These are phyloP conservation scores for Eucalyptus tenuipes DNA, from an alignment of 345 rosid species.

Conservation along the genomic window DNA sequence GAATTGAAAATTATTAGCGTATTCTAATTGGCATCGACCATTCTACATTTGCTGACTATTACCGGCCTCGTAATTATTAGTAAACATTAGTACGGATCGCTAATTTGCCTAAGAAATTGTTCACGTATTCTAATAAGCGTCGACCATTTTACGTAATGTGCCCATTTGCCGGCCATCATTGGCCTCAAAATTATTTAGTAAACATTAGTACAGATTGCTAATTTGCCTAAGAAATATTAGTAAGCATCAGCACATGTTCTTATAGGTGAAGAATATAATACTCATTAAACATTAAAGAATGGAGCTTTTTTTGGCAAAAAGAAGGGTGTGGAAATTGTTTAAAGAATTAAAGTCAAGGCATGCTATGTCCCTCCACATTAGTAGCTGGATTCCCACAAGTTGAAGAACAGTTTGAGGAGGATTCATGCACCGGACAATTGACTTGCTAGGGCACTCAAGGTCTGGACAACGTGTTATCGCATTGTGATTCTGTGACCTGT, in stretches of 20 bases:
- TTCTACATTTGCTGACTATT: too few relatives aligned
- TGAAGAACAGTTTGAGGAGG: background rate
- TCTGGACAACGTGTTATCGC: background rate
- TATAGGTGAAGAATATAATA: background rate
- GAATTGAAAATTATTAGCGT: rapidly evolving
- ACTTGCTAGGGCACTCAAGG: background rate
- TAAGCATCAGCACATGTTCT: background rate
- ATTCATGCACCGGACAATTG: background rate
- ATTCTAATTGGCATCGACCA: too few relatives aligned
- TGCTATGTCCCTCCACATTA: background rate
- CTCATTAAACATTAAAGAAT: background rate
- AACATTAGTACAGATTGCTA: rapidly evolving
- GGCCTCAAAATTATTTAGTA: background rate
- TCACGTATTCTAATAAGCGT: too few relatives aligned
- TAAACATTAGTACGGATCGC: too few relatives aligned
- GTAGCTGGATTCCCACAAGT: background rate
- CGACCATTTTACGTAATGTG: too few relatives aligned
- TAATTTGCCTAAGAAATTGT: too few relatives aligned
- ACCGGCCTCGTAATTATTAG: too few relatives aligned
- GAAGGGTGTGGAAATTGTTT: background rate
- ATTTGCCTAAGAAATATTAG: background rate
- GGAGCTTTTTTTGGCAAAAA: background rate
- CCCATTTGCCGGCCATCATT: background rate
- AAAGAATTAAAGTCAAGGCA: background rate
- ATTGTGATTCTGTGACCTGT: background rate